Percentiles rank a stretch among this genome's conserved stretches.
Evolutionary conservation across 2,329 filamentous ascomycete genomes (phyloP).

Genomic region (Chrysoporthe deuterocubensis): DNA sequence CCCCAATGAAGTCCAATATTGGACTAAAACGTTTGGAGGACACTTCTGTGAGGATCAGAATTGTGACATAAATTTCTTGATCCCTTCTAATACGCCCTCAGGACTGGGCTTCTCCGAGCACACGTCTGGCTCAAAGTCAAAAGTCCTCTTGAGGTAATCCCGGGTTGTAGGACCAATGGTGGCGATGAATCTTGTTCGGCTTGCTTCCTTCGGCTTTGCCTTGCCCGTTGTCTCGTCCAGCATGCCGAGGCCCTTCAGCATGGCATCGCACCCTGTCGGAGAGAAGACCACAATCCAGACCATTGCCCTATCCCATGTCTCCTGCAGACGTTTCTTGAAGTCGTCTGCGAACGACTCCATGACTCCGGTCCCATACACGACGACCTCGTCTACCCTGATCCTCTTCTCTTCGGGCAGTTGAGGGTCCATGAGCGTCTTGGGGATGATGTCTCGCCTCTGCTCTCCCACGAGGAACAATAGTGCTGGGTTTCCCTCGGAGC

Average conservation of each 20-base stretch:
- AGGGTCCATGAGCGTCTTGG: constrained; percentile 71
- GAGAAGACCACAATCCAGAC: constrained; percentile 81
- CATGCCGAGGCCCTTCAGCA: constrained; percentile 58
- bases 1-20: background rate
- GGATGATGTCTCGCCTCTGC: constrained; percentile 87
- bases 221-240: constrained; percentile 52
- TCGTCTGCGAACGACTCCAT: constrained; percentile 76
- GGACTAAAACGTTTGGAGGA: constrained; percentile 3
- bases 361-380: constrained; percentile 85
- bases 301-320: constrained; percentile 43
- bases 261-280: constrained; percentile 65
- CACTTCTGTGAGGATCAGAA: constrained; percentile 28
- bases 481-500: constrained; percentile 58
- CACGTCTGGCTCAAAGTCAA: constrained; percentile 74
- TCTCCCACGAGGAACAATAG: constrained; percentile 91
- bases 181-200: constrained; percentile 66
- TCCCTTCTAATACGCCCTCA: constrained; percentile 74
- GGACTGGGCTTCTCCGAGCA: constrained; percentile 83
- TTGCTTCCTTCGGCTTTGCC: constrained; percentile 35
- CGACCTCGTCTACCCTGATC: constrained; percentile 75
- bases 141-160: constrained; percentile 68
- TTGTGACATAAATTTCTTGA: constrained; percentile 50
- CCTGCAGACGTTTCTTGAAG: constrained; percentile 58
- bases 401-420: constrained; percentile 51
- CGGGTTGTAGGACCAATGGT: constrained; percentile 95